Evolutionary conservation across 306 rosid genomes (phyloP).

Genomic region (Carpinus viminea): DNA sequence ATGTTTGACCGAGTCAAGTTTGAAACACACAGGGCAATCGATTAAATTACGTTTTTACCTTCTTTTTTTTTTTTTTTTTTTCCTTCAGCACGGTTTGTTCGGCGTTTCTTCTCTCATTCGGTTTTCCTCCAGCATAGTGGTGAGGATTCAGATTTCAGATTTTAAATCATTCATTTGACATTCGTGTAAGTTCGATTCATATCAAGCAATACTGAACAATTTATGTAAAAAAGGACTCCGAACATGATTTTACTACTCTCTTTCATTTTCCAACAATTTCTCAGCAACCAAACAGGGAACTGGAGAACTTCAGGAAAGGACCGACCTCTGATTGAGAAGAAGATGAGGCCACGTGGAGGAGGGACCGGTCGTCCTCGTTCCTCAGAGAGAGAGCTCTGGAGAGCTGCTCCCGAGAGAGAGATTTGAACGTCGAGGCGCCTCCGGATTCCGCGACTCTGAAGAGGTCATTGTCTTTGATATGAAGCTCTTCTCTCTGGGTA

Average conservation of each 20-base stretch:
- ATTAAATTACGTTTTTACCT: too few relatives aligned
- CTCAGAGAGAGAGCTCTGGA: conserved; percentile 56
- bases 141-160: too few relatives aligned
- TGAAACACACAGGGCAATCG: too few relatives aligned
- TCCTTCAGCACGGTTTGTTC: too few relatives aligned
- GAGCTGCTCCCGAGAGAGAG: conserved; percentile 47
- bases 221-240: background rate
- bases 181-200: background rate
- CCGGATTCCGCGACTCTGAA: conserved; percentile 82
- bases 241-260: background rate
- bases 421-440: conserved; percentile 46
- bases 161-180: background rate
- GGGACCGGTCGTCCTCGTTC: conserved; percentile 83
- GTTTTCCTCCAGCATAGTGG: too few relatives aligned
- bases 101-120: too few relatives aligned
- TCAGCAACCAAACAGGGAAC: conserved; percentile 3
- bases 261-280: background rate
- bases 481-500: conserved; percentile 28
- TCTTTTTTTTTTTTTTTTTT: too few relatives aligned
- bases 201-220: background rate
- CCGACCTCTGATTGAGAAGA: conserved; percentile 64
- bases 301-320: background rate
- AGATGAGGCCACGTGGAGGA: conserved; percentile 81
- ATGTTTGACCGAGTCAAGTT: too few relatives aligned
- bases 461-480: conserved; percentile 46